phyloP scores from a whole-genome alignment of 106 monocot genomes.

The Allium cepa region DNA sequence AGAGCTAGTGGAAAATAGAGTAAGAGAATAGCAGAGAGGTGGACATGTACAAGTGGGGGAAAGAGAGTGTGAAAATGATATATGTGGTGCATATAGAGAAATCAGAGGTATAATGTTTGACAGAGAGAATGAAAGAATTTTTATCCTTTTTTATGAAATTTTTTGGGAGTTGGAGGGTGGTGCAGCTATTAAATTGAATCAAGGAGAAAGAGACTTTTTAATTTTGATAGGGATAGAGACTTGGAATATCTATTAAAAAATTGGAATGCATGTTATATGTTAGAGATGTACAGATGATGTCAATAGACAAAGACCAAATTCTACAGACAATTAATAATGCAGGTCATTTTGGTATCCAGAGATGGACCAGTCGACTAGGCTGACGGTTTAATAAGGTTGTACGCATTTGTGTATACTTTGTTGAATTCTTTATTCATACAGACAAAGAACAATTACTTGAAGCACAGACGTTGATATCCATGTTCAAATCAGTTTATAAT shows the following conservation, averaged over 20 bases:
- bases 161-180: not conserved
- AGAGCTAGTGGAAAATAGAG: no score
- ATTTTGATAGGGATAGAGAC: not conserved
- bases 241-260: no score
- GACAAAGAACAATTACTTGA: no score
- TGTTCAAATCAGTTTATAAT: no score
- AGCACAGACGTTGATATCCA: no score
- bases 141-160: slow-evolving; percentile 13
- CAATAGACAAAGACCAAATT: slow-evolving; percentile 5
- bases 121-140: slow-evolving; percentile 17
- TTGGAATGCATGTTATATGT: no score
- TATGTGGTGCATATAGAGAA: slow-evolving; percentile 10
- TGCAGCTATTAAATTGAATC: not conserved
- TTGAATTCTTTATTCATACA: no score
- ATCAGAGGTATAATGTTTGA: slow-evolving; percentile 16
- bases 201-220: not conserved
- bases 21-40: not conserved
- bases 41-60: not conserved
- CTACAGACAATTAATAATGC: no score
- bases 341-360: no score
- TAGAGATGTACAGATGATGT: not conserved
- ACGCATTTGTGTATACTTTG: no score
- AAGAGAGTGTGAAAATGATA: slow-evolving; percentile 5
- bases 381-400: no score
- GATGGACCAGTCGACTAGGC: no score